Evolutionary conservation across 345 rosid genomes (phyloP), one percentile per base, ranked within the genome.

Genomic region (Boechera divaricarpa): DNA sequence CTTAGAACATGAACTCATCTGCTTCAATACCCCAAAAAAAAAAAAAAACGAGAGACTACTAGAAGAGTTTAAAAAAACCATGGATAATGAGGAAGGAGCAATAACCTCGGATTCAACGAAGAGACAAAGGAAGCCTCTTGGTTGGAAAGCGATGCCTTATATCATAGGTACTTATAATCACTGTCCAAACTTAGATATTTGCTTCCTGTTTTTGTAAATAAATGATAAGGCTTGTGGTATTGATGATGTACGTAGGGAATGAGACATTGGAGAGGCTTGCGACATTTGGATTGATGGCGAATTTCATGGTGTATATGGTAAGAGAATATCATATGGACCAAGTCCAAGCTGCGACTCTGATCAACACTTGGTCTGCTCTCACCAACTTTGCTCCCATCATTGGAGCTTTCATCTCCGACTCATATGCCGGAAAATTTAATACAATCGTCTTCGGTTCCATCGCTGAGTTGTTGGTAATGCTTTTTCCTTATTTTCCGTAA

Each of bases 131-230:
- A 85, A 81, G 72, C 89, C 90, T 26, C 87, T 86, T 3, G 98
- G 93, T 82, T 93, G 98, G 97, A 91, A 63, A 84, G 82, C 90
- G 75, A 93, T 93, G 88, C 89, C 96, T 35, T 89, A 69, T 68
- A 86, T 91, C 49, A 67, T 93, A 85, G 97, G 95, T 91, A 41
- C 28, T 45, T 36, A 45, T 65, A 45, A 33, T 24, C 49, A 38
- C 45, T 57, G 51, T 72, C 51, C 5, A 51, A 51, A 4, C 8
- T 51, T 21, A 5, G 1, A 53, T 62, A 21, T 52, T 15, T 52
- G 21, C n/a, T 28, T 48, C 12, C 10, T 48, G 9, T 0, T 62
- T 45, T 77, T 32, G 38, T 18, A 36, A 2, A 9, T 33, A n/a
- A 9, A 35, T n/a, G 28, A 16, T 9, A 16, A 7, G 63, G 15